Evolutionary conservation across 2,329 filamentous ascomycete genomes (phyloP).

Genomic region (Scortechinia acanthostroma): DNA sequence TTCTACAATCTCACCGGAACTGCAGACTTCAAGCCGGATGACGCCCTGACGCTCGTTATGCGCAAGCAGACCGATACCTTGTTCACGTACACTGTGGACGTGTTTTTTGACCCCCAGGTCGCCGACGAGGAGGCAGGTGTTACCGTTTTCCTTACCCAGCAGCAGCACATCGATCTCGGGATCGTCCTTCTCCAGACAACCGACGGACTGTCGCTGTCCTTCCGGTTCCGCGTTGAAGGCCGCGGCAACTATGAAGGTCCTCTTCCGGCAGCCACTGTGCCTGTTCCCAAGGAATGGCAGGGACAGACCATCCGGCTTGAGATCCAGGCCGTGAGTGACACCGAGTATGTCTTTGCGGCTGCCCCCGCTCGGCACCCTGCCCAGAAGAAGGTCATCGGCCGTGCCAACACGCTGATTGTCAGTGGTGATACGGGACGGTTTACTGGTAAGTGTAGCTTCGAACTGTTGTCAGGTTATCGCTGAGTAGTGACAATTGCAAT

Average conservation of each 20-base stretch:
- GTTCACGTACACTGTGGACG: conserved; percentile 19
- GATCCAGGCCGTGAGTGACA: conserved; percentile 15
- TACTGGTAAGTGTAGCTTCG: no score
- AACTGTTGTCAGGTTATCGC: no score
- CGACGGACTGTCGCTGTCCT: conserved; percentile 7
- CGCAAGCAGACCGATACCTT: conserved; percentile 19
- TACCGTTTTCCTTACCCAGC: conserved; percentile 20
- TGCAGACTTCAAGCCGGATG: conserved; percentile 11
- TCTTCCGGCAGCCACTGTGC: conserved; percentile 5
- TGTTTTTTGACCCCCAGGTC: conserved; percentile 13
- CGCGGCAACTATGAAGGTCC: conserved; percentile 5
- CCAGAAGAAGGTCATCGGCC: conserved; percentile 11
- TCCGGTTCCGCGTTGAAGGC: conserved; percentile 10
- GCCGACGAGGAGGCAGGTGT: conserved; percentile 19
- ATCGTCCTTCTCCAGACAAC: conserved; percentile 10
- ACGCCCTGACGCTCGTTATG: conserved; percentile 17
- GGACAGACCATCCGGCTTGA: conserved; percentile 14
- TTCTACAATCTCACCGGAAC: conserved; percentile 15
- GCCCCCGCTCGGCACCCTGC: conserved; percentile 9
- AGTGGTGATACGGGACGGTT: conserved; percentile 21
- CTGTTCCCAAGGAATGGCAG: conserved; percentile 13
- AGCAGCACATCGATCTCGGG: conserved; percentile 20
- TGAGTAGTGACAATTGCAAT: no score
- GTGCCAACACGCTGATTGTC: conserved; percentile 16
- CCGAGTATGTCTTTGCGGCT: conserved; percentile 18